phyloP scores from a whole-genome alignment of 129 eudicot species.

The Daucus carota region DH1_v3.0 NC_030385.2:35601001-35601500 shows the following conservation, averaged over 20 bases:
- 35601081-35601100: conserved; percentile 42
- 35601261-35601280: too few species aligned
- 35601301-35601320: too few species aligned
- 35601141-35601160: conserved; percentile 40
- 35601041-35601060: conserved; percentile 29
- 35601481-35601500: conserved; percentile 45
- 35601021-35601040: conserved; percentile 26
- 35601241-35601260: too few species aligned
- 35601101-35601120: conserved; percentile 48
- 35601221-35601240: too few species aligned
- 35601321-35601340: too few species aligned
- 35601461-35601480: background rate
- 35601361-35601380: too few species aligned
- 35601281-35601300: too few species aligned
- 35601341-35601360: too few species aligned
- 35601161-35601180: background rate
- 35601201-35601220: conserved; percentile 13
- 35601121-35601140: conserved; percentile 48
- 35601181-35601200: conserved; percentile 64
- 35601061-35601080: conserved; percentile 44
- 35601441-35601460: too few species aligned
- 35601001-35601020: conserved; percentile 37
- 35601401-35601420: too few species aligned
- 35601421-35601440: too few species aligned
- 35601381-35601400: too few species aligned